A percentile compares a stretch with the other conserved stretches of the same genome.
These are phyloP conservation scores for Spergularia azorica DNA, from an alignment of 179 eudicot genomes.

Conservation along the genomic window DNA sequence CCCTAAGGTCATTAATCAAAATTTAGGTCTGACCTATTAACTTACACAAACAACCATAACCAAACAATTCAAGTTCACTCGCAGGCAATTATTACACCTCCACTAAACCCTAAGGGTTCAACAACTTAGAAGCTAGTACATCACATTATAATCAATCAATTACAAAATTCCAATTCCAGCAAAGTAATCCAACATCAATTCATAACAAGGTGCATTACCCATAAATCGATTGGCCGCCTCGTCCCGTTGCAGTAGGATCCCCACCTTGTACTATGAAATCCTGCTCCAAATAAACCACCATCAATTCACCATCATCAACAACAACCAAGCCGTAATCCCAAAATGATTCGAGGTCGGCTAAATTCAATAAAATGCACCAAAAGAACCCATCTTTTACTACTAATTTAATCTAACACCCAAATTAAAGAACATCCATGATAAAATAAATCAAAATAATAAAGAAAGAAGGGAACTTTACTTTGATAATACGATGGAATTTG, in stretches of 20 bases:
- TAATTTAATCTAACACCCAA: not conserved
- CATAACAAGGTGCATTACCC: constrained; percentile 32
- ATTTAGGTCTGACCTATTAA: too few relatives aligned
- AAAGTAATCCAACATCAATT: not conserved
- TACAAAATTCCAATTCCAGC: not conserved
- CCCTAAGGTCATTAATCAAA: too few relatives aligned
- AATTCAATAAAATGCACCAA: too few relatives aligned
- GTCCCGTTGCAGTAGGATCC: constrained; percentile 95
- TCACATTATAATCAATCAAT: not conserved
- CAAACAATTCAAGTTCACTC: too few relatives aligned
- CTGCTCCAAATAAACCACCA: constrained; percentile 30
- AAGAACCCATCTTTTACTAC: not conserved
- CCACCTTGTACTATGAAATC: constrained; percentile 99
- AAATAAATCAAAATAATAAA: too few relatives aligned
- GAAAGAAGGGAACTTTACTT: constrained; percentile 28
- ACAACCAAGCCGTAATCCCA: not conserved
- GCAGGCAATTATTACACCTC: too few relatives aligned
- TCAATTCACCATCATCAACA: not conserved
- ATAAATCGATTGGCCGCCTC: constrained; percentile 83
- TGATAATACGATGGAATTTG: constrained; percentile 73
- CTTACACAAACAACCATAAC: too few relatives aligned
- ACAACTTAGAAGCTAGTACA: not conserved
- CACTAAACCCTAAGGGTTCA: not conserved
- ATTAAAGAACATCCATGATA: not conserved
- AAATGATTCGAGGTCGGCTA: too few relatives aligned